Base-by-base conservation (phyloP, 108 stramenopile species). In the Bacterosira constricta region DNA sequence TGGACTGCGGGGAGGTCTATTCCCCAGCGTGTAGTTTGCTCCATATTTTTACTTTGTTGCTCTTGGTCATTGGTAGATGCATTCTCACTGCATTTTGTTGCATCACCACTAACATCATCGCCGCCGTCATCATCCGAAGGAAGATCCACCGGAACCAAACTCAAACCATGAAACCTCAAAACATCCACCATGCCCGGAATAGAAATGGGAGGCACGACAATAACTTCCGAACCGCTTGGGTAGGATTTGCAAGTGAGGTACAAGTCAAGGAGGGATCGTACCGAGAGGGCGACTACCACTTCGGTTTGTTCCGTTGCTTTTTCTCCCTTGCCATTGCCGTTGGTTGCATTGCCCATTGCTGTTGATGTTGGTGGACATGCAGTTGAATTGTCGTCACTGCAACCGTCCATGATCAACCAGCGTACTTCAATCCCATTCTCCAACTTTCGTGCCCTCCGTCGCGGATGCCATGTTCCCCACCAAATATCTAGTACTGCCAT, bases 101-200 rank as follows among this genome's bases (percentile, higher is more conserved):
- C 25, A 20, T 2, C 41, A 26, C 51, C 50, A 66, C 23, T 29
- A 35, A 31, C 34, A 20, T 18, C 55, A 20, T 18, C 55, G 17
- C 36, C 32, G 32, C 21, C 29, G n/a, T 25, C 50, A 38, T 35
- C 50, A 6, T 37, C 21, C 15, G 35, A 27, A 46, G 74, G 81
- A 41, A 88, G 68, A 73, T 94, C 93, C 25, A 94, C 81, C 3
- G 90, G 86, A 18, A 94, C 85, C 32, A 89, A 55, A 12, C 62
- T 63, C 3, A 94, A 8, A 34, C 71, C 67, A 69, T 90, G 89
- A 52, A 82, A 63, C 29, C 70, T 32, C 23, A 88, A 47, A 4
- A 94, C 85, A 42, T 81, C 79, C 51, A 92, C 53, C 90, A 94
- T 92, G 3, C 90, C 90, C 7, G 86, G 86, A 58, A 94, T 88